Conservation (phyloP, 768 basidiomycete genomes). For the Leucosporidium scottii region DNA sequence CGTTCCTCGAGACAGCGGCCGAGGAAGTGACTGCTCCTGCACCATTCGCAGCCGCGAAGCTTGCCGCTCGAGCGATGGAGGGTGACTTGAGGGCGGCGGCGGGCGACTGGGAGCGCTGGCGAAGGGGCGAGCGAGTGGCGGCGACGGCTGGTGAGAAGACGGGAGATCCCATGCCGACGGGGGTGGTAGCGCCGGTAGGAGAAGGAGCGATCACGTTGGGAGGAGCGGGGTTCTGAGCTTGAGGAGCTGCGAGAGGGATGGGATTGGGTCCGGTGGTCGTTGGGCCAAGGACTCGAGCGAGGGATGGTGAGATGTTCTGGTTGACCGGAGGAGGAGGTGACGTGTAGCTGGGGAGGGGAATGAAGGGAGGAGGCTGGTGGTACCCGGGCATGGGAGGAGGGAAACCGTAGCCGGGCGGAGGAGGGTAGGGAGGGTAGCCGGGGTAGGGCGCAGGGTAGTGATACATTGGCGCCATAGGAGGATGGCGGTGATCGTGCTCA, state of each 20-base stretch:
- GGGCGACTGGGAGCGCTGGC: conserved; percentile 6
- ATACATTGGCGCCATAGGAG: too few species aligned
- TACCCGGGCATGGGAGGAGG: not conserved
- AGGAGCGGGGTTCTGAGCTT: not conserved
- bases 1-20: not conserved
- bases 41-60: too few species aligned
- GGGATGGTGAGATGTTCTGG: not conserved
- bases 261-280: not conserved
- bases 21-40: not conserved
- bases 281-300: not conserved
- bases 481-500: too few species aligned
- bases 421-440: not conserved
- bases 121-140: not conserved
- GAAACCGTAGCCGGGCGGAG: not conserved
- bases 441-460: not conserved
- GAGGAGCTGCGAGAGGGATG: not conserved
- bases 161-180: not conserved
- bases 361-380: not conserved
- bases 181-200: not conserved
- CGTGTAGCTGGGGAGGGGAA: not conserved
- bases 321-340: not conserved
- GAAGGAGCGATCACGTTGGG: not conserved
- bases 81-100: not conserved
- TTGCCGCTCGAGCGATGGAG: too few species aligned
- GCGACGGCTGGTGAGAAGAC: not conserved